phyloP scores from a whole-genome alignment of 257 asterid species.

The Cynanchum wilfordii region DNA sequence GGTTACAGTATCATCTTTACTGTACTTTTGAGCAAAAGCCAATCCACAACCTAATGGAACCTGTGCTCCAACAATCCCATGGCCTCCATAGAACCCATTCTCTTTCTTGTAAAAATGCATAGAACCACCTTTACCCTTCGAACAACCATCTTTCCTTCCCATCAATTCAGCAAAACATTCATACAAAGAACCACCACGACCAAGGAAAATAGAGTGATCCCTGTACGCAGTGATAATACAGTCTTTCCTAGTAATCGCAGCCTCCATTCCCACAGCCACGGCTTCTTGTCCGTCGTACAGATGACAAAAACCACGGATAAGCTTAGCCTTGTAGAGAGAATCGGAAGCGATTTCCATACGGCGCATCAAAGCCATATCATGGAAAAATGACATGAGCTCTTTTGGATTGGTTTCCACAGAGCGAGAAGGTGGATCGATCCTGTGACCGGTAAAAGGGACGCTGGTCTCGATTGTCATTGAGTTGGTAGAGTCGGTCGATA shows the following conservation, averaged over 20 bases:
- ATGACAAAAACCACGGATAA: constrained; percentile 89
- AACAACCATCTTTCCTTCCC: constrained; percentile 90
- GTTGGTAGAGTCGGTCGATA: constrained; percentile 50
- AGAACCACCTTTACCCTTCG: constrained; percentile 95
- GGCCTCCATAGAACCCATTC: constrained; percentile 85
- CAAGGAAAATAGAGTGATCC: constrained; percentile 29
- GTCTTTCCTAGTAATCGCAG: constrained; percentile 54
- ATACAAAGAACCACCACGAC: constrained; percentile 73
- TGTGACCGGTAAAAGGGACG: constrained; percentile 82
- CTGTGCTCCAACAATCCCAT: constrained; percentile 97
- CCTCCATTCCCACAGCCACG: constrained; percentile 88
- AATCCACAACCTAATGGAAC: constrained; percentile 84
- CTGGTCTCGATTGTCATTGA: constrained; percentile 72
- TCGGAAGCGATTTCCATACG: constrained; percentile 98
- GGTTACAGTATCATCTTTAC: constrained; percentile 73
- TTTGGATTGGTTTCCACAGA: constrained; percentile 57
- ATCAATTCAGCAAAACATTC: constrained; percentile 73
- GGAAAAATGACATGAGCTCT: constrained; percentile 73
- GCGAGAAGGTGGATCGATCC: constrained; percentile 85
- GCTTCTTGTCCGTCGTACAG: constrained; percentile 98
- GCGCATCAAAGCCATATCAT: constrained; percentile 83
- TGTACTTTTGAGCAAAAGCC: constrained; percentile 95
- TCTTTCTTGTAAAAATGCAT: constrained; percentile 95
- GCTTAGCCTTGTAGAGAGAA: constrained; percentile 86
- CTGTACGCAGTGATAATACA: constrained; percentile 24